These are phyloP conservation scores for Auricularia sp. DNA, from an alignment of 768 basidiomycete genomes.

Conservation along the genomic window DNA sequence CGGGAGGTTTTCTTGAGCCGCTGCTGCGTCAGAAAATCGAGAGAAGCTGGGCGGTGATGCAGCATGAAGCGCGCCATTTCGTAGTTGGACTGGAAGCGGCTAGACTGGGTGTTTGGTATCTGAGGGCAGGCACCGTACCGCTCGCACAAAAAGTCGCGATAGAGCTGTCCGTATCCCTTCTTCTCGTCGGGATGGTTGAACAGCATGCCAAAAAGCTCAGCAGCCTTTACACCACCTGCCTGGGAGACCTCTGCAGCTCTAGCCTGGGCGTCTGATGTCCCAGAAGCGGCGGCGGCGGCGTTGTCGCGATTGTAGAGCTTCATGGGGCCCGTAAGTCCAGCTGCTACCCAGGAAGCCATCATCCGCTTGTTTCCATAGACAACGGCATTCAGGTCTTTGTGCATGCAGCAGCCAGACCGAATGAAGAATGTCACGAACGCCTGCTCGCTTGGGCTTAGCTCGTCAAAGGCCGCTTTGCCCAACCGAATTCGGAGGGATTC, in stretches of 20 bases:
- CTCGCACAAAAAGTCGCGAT: conserved; percentile 11
- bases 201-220: conserved; percentile 20
- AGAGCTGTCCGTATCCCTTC: conserved; percentile 22
- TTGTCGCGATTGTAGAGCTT: conserved; percentile 23
- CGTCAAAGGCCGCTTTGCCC: conserved; percentile 10
- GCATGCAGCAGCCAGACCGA: conserved; percentile 22
- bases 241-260: conserved; percentile 1
- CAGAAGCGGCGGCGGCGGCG: conserved; percentile 11
- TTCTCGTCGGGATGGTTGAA: conserved; percentile 27
- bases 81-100: conserved; percentile 13
- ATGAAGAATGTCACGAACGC: conserved; percentile 21
- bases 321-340: conserved; percentile 16
- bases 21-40: conserved; percentile 15
- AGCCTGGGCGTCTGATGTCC: too few relatives aligned
- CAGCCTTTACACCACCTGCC: conserved; percentile 19
- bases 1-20: conserved; percentile 12
- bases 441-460: conserved; percentile 10
- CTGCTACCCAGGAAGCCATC: conserved; percentile 19
- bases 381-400: conserved; percentile 24
- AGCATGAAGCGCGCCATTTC: conserved; percentile 15
- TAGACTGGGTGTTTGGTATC: conserved; percentile 19
- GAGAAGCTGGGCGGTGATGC: conserved; percentile 7
- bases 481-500: background rate
- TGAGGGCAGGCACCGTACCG: background rate
- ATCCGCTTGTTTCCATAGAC: conserved; percentile 25